Evolutionary conservation across 306 rosid species (phyloP), one percentile per base, ranked within the genome.

Genomic region (Cicer arietinum): DNA sequence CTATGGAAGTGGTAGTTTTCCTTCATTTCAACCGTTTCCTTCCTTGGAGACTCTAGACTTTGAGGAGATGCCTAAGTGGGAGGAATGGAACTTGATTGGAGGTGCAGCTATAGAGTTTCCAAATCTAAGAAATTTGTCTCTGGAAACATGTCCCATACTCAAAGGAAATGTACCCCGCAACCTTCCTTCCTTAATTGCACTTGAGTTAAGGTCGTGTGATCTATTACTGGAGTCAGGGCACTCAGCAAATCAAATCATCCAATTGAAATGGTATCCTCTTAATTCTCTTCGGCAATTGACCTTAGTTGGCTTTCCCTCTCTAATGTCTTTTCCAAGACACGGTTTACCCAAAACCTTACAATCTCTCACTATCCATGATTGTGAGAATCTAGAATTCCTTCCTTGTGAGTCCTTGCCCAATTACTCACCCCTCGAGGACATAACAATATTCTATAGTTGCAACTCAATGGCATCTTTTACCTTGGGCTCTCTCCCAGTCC

Each of bases 271-370:
- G 39, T 3, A 8, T 3, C 2, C 54, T 58, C 4, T 43, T 2
- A 18, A 45, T 59, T 73, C 18, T 43, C 69, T 73, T 10, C 39
- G 3, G 1, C 10, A 14, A 10, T 8, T 73, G 6, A 6, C 37
- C 0, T 2, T 73, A 61, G 0, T 0, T 0, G 4, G 2, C 42
- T 8, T 59, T 77, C 61, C 70, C 8, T 59, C 64, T 39, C 53
- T 43, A 7, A 9, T 10, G 0, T 79, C 60, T 43, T 44, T 79
- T 39, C 48, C 67, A 3, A 43, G 11, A 52, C 35, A 56, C 6
- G 61, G 71, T 16, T 51, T 79, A 1, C 82, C 82, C 2, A 71
- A 30, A 60, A 14, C 77, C 22, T 48, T 62, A 5, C 20, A 18
- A 71, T 51, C 16, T 69, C 77, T 79, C 3, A 3, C 0, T 0